phyloP scores from a whole-genome alignment of 2,329 filamentous ascomycete species.

The Penicillium sp. region DNA sequence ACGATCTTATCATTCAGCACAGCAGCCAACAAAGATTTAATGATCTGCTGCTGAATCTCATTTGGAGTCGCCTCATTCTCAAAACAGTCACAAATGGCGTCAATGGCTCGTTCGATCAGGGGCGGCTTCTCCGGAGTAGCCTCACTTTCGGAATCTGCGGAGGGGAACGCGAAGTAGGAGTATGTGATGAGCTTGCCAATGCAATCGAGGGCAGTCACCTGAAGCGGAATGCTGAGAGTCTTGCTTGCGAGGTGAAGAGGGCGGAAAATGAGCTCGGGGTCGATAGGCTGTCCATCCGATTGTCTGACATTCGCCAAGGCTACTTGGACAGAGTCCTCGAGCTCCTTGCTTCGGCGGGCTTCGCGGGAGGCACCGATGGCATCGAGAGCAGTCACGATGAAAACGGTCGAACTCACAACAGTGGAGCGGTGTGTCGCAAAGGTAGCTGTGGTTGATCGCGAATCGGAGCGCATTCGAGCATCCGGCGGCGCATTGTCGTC shows the following conservation, averaged over 20 bases:
- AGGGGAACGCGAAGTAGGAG: conserved; percentile 87
- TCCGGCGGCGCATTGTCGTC: conserved; percentile 28
- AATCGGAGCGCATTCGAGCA: conserved; percentile 59
- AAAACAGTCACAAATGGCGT: conserved; percentile 99
- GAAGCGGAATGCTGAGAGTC: conserved; percentile 79
- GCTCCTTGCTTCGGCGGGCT: conserved; percentile 80
- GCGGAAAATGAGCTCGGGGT: conserved; percentile 89
- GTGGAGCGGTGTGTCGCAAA: conserved; percentile 58
- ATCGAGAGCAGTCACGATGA: conserved; percentile 91
- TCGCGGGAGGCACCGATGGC: conserved; percentile 90
- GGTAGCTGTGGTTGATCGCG: conserved; percentile 61
- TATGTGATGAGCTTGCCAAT: conserved; percentile 99
- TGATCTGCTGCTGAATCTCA: conserved; percentile 95
- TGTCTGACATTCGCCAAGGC: conserved; percentile 86
- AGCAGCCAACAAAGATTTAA: conserved; percentile 92
- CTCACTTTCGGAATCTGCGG: conserved; percentile 42
- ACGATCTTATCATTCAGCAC: conserved; percentile 99
- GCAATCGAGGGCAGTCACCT: conserved; percentile 90
- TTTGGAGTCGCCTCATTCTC: conserved; percentile 91
- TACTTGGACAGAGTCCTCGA: conserved; percentile 78
- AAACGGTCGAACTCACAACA: conserved; percentile 90
- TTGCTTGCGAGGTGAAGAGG: conserved; percentile 89
- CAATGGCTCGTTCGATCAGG: conserved; percentile 94
- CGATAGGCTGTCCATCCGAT: conserved; percentile 76
- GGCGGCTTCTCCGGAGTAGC: conserved; percentile 59